Evolutionary conservation across 164 flowering plant species (phyloP).

Genomic region (Umbilicus rupestris): DNA sequence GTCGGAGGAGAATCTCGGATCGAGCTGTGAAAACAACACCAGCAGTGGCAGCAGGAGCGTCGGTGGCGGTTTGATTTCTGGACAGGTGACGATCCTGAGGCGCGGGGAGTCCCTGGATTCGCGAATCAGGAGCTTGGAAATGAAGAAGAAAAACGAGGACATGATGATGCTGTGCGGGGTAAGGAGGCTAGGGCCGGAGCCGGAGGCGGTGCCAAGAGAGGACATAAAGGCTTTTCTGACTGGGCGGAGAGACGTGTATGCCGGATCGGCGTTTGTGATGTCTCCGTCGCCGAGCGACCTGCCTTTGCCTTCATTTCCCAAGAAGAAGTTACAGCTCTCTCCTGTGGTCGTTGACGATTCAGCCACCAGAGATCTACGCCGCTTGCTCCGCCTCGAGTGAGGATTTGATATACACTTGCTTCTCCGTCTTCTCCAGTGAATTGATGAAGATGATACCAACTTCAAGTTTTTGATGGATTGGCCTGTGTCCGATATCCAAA

Average conservation of each 20-base stretch:
- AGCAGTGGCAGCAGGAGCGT: not conserved
- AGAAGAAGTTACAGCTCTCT: conserved; percentile 18
- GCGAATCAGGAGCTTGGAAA: conserved; percentile 17
- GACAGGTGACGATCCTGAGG: conserved; percentile 32
- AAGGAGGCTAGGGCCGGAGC: conserved; percentile 20
- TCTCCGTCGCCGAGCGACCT: conserved; percentile 40
- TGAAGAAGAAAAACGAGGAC: conserved; percentile 7
- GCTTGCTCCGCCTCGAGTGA: conserved; percentile 34
- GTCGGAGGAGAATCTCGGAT: conserved; percentile 16
- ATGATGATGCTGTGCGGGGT: conserved; percentile 16
- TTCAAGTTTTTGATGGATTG: not conserved
- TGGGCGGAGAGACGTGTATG: conserved; percentile 23
- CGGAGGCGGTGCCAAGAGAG: conserved; percentile 23
- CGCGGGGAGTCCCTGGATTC: conserved; percentile 41
- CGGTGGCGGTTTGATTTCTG: conserved; percentile 14
- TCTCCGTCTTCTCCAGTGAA: not conserved
- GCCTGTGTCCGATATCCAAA: not conserved
- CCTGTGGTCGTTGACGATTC: conserved; percentile 22
- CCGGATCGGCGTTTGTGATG: conserved; percentile 32
- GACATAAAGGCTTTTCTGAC: conserved; percentile 11
- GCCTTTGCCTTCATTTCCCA: conserved; percentile 37
- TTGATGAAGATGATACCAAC: not conserved
- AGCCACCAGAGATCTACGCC: conserved; percentile 36
- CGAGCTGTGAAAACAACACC: conserved; percentile 5
- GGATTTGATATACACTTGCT: not conserved